phyloP scores from a whole-genome alignment of 1,139 yeast species.

The Sugiyamaella xylanicola region DNA sequence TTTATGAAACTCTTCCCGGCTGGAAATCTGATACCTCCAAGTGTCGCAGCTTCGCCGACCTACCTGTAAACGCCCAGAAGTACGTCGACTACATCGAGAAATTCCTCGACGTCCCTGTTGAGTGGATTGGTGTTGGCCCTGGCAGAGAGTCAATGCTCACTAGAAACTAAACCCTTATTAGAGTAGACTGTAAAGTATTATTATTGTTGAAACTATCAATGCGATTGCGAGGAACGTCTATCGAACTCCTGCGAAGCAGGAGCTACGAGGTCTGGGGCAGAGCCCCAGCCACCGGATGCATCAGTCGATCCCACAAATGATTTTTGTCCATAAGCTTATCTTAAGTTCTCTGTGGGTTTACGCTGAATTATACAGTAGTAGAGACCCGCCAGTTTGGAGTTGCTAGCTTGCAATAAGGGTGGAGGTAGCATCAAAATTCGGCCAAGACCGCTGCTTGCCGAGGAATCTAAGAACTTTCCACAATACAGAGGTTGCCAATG shows the following conservation, averaged over 20 bases:
- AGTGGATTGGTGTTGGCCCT: constrained; percentile 99
- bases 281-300: too few species aligned
- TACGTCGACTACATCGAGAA: constrained; percentile 86
- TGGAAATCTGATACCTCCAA: constrained; percentile 87
- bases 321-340: too few species aligned
- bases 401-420: constrained; percentile 29
- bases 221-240: too few species aligned
- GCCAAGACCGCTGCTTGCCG: constrained; percentile 45
- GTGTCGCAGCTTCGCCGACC: constrained; percentile 66
- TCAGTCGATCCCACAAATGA: too few species aligned
- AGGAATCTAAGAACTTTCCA: constrained; percentile 43
- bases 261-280: too few species aligned
- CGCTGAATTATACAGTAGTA: constrained; percentile 38
- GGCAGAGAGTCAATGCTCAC: constrained; percentile 64
- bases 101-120: constrained; percentile 77
- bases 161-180: constrained; percentile 18
- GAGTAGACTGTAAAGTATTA: neutral
- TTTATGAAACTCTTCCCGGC: constrained; percentile 87
- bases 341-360: neutral
- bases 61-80: constrained; percentile 84
- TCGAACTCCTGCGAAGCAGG: too few species aligned
- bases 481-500: constrained; percentile 44
- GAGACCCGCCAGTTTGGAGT: constrained; percentile 33
- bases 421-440: constrained; percentile 46
- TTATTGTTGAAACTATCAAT: too few species aligned